These are phyloP conservation scores for Triticum timopheevii DNA, from an alignment of 176 grass and related monocot species.

Conservation along the genomic window DNA sequence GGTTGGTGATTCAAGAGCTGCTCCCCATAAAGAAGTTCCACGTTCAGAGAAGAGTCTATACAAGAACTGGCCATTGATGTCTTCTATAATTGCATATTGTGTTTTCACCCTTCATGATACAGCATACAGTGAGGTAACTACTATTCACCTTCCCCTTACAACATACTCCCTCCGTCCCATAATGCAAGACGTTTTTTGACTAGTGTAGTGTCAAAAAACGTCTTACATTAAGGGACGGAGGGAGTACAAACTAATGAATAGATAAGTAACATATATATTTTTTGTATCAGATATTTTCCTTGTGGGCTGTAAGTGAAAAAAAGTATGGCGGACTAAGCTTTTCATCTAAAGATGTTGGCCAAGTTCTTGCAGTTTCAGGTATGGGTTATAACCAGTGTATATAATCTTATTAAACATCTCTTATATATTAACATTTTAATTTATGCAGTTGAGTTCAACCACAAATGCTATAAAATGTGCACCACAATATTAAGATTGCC, in stretches of 20 bases:
- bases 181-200: no score
- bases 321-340: slow-evolving; percentile 64
- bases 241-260: no score
- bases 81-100: slow-evolving; percentile 60
- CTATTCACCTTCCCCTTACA: neutral
- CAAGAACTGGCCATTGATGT: slow-evolving; percentile 85
- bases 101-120: slow-evolving; percentile 79
- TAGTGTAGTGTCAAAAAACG: no score
- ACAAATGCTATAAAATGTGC: neutral
- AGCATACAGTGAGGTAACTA: slow-evolving; percentile 68
- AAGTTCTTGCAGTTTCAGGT: slow-evolving; percentile 66
- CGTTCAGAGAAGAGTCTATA: slow-evolving; percentile 46
- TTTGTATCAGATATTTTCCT: slow-evolving; percentile 56
- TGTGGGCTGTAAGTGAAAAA: slow-evolving; percentile 65
- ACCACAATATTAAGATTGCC: neutral
- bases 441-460: neutral
- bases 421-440: neutral
- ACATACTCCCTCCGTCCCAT: no score
- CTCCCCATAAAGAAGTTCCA: neutral
- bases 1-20: neutral
- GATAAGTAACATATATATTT: no score
- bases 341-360: slow-evolving; percentile 60
- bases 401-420: neutral
- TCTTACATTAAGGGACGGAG: no score
- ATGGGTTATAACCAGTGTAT: neutral